These are phyloP conservation scores for Santalum album DNA, from an alignment of 164 flowering plant genomes.

Conservation along the genomic window DNA sequence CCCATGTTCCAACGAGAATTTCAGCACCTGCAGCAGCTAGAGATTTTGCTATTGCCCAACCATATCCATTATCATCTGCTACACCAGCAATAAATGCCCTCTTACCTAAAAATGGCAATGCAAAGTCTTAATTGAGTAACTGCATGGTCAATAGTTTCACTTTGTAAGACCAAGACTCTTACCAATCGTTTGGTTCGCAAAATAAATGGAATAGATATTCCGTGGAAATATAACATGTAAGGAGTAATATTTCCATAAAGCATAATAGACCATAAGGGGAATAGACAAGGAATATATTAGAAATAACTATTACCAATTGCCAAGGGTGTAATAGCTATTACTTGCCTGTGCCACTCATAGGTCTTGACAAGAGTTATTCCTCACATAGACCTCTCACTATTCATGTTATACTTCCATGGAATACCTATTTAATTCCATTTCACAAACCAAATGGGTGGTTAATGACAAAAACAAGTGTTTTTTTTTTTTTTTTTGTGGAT, in stretches of 20 bases:
- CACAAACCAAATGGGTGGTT: too few relatives aligned
- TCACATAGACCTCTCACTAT: too few relatives aligned
- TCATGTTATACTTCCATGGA: too few relatives aligned
- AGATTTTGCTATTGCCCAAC: constrained; percentile 99
- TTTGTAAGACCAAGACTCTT: neutral
- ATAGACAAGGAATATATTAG: neutral
- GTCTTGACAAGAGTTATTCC: too few relatives aligned
- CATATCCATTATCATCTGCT: constrained; percentile 97
- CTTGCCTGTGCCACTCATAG: too few relatives aligned
- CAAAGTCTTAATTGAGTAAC: neutral
- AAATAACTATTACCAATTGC: too few relatives aligned
- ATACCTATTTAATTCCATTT: too few relatives aligned
- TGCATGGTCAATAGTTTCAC: neutral
- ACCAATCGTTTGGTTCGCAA: neutral
- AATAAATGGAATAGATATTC: neutral
- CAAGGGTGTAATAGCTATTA: too few relatives aligned
- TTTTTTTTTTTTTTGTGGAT: too few relatives aligned
- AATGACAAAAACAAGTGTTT: too few relatives aligned
- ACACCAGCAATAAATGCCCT: constrained; percentile 94
- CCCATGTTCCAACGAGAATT: constrained; percentile 97
- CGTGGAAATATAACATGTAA: too few relatives aligned
- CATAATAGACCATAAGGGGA: neutral
- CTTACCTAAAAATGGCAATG: constrained; percentile 45
- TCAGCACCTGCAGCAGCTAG: constrained; percentile 99
- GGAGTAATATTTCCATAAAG: neutral